These are phyloP conservation scores for Lojkania enalia DNA, from an alignment of 2,329 filamentous ascomycete genomes.

Conservation along the genomic window DNA sequence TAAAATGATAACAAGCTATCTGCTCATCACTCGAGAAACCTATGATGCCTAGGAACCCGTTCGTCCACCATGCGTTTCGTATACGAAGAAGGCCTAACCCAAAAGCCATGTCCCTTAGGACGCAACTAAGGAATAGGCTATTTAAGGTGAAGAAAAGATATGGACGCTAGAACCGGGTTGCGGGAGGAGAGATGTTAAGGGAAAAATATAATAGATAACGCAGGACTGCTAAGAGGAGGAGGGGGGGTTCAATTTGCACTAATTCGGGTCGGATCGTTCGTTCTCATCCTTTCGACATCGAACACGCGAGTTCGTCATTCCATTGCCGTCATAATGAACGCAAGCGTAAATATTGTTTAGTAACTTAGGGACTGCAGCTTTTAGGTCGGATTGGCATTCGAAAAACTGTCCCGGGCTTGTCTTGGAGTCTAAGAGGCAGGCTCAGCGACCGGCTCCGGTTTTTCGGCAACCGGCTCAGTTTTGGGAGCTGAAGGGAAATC, in stretches of 20 bases:
- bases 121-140: constrained; percentile 10
- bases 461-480: constrained; percentile 21
- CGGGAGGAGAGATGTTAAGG: constrained; percentile 29
- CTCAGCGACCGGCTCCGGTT: constrained; percentile 26
- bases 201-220: constrained; percentile 27
- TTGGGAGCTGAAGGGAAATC: constrained; percentile 36
- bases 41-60: constrained; percentile 11
- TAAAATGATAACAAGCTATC: constrained; percentile 13
- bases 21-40: background rate
- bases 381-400: background rate
- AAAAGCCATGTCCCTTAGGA: constrained; percentile 11
- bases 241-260: constrained; percentile 30
- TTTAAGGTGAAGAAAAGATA: constrained; percentile 15
- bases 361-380: constrained; percentile 2
- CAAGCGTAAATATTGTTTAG: constrained; percentile 17
- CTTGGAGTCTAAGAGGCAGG: constrained; percentile 17
- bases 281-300: constrained; percentile 15
- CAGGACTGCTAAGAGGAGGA: constrained; percentile 12
- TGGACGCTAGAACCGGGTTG: constrained; percentile 27
- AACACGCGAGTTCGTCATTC: constrained; percentile 27
- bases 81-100: constrained; percentile 4
- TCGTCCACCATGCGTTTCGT: constrained; percentile 18
- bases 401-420: constrained; percentile 2
- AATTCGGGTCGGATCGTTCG: constrained; percentile 3
- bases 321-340: constrained; percentile 26